Conservation (phyloP, 129 eudicot genomes). For the Lonicera japonica region DNA sequence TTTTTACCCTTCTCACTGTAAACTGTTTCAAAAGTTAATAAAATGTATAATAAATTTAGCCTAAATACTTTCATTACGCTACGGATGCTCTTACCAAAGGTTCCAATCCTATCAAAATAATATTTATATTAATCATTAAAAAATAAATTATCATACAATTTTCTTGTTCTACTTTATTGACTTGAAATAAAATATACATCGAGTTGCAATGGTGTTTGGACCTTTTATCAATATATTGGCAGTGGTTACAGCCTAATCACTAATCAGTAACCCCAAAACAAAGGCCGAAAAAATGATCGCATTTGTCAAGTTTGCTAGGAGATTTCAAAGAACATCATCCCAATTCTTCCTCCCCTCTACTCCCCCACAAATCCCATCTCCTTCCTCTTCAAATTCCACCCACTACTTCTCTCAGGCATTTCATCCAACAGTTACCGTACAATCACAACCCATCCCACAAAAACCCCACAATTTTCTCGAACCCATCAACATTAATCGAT, state of each 20-base stretch:
- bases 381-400: neutral
- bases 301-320: conserved; percentile 7
- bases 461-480: conserved; percentile 12
- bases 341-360: conserved; percentile 14
- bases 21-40: too few species aligned
- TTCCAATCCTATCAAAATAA: too few species aligned
- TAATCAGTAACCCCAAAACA: neutral
- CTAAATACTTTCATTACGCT: too few species aligned
- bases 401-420: conserved; percentile 48
- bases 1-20: too few species aligned
- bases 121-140: too few species aligned
- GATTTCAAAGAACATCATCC: conserved; percentile 22
- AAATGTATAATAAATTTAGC: too few species aligned
- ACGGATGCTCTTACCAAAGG: too few species aligned
- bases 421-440: conserved; percentile 55
- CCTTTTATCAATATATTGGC: too few species aligned
- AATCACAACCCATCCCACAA: neutral
- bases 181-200: too few species aligned
- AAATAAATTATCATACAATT: too few species aligned
- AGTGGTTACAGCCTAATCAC: neutral
- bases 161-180: too few species aligned
- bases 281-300: conserved; percentile 10
- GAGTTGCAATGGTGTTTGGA: too few species aligned
- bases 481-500: conserved; percentile 32
- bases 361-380: conserved; percentile 12